phyloP scores from a whole-genome alignment of 441 rosid species.

The Raphanus hybrid region DNA sequence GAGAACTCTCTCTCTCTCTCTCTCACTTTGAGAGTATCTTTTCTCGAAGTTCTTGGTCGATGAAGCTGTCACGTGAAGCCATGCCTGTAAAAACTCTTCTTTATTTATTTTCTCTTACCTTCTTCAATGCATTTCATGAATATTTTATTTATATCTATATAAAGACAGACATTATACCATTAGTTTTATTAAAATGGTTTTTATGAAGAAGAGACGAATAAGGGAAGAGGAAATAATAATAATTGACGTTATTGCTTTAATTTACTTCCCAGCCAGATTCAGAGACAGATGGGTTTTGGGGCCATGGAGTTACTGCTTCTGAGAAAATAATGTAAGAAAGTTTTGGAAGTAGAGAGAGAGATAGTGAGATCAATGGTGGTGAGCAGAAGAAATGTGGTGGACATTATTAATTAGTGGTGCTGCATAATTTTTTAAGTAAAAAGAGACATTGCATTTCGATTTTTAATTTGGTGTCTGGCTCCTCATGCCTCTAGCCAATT shows the following conservation, averaged over 20 bases:
- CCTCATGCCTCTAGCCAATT: conserved; percentile 40
- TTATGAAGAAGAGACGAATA: conserved; percentile 33
- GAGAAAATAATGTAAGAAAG: conserved; percentile 12
- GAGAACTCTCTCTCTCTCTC: conserved; percentile 13
- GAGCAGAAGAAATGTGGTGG: conserved; percentile 35
- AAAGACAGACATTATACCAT: conserved; percentile 13
- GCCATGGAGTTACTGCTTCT: conserved; percentile 39
- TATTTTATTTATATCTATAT: conserved; percentile 6
- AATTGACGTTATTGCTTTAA: conserved; percentile 25
- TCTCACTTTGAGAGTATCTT: conserved; percentile 45
- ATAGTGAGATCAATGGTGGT: neutral
- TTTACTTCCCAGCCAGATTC: neutral
- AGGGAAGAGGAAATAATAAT: neutral
- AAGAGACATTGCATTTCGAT: conserved; percentile 31
- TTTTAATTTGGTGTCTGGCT: conserved; percentile 32
- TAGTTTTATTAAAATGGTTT: conserved; percentile 15
- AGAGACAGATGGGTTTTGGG: conserved; percentile 39
- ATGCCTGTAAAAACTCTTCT: conserved; percentile 31
- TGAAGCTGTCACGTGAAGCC: conserved; percentile 69
- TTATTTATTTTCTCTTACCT: conserved; percentile 24
- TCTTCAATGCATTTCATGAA: conserved; percentile 34
- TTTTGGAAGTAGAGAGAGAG: conserved; percentile 9
- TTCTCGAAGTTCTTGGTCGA: conserved; percentile 52
- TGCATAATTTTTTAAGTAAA: conserved; percentile 24
- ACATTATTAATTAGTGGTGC: neutral